Base-by-base conservation (phyloP, 768 basidiomycete genomes). In the Suillus cothurnatus region DNA sequence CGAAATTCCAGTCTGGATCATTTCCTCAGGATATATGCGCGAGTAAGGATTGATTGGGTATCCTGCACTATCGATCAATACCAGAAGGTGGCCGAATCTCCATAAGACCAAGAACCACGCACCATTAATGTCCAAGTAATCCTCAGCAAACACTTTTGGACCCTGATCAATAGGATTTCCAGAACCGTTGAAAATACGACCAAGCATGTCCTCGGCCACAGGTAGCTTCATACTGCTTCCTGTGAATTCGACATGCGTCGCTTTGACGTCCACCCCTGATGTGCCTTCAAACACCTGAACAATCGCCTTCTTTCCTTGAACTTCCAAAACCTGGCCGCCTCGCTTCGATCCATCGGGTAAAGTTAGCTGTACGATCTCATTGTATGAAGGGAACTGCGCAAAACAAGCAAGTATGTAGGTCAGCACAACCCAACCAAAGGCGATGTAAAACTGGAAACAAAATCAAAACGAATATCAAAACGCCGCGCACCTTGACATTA, bases 1-100 rank as follows among this genome's bases (percentile, higher is more conserved):
- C 52, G 97, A 99, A 73, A 99, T 99, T 80, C 97, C 97, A 41
- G 97, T 99, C 79, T 99, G 97, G 69, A 99, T 99, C 97, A 99
- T 99, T 81, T 99, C 97, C 80, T 99, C 97, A 66, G 97, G 97
- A 82, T 99, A 99, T 81, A 98, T 99, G 76, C 97, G 95, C 67
- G 93, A 94, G 78, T 90, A 97, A 26, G 95, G 95, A 78, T 97
- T 99, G 81, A 99, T 99, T 52, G 97, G 97, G 6, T 95, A 97
- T 67, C 96, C 96, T 97, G 68, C 61, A 49, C 61, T 68, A 68
- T 68, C 26, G 15, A 28, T 63, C 65, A 73, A 67, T 67, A 69
- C 59, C 39, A 65, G 28, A 26, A 21, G 34, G 52, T 6, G 45
- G 50, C 32, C 39, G 59, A 31, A 64, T 58, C 26, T 50, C 26